Percentiles rank a stretch among this genome's conserved stretches.
Conservation (phyloP, 345 rosid genomes). For the Eucalyptus brandiana region DNA sequence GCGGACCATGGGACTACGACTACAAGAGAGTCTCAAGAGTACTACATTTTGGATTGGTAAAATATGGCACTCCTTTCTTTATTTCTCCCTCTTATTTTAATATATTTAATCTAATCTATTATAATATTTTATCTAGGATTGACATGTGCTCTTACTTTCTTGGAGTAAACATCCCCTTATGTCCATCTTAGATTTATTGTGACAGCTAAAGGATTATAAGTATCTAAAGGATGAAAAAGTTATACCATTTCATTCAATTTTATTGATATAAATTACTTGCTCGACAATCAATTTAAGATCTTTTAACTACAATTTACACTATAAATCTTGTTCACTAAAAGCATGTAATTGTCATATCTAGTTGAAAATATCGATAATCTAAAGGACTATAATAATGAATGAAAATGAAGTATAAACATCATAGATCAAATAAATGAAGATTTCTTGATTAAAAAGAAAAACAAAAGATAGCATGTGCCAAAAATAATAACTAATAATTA, state of each 20-base stretch:
- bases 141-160: fast-evolving
- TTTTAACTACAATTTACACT: neutral
- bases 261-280: too few relatives aligned
- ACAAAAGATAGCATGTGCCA: neutral
- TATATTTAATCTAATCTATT: fast-evolving
- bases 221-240: too few relatives aligned
- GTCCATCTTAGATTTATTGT: fast-evolving
- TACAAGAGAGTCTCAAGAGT: fast-evolving
- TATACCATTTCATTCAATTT: too few relatives aligned
- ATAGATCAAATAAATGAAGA: too few relatives aligned
- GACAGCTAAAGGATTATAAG: too few relatives aligned
- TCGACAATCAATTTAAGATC: neutral
- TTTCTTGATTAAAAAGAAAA: too few relatives aligned
- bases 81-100: too few relatives aligned
- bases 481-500: too few relatives aligned
- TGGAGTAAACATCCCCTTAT: too few relatives aligned
- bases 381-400: too few relatives aligned
- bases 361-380: neutral
- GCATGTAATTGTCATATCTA: neutral
- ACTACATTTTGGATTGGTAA: too few relatives aligned
- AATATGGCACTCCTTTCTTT: fast-evolving
- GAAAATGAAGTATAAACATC: neutral
- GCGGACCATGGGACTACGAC: fast-evolving
- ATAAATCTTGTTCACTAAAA: neutral
- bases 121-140: too few relatives aligned